A percentile compares a stretch with the other conserved stretches of the same genome.
phyloP scores from a whole-genome alignment of 2,329 filamentous ascomycete species.

The Pseudogymnoascus sp. region DNA sequence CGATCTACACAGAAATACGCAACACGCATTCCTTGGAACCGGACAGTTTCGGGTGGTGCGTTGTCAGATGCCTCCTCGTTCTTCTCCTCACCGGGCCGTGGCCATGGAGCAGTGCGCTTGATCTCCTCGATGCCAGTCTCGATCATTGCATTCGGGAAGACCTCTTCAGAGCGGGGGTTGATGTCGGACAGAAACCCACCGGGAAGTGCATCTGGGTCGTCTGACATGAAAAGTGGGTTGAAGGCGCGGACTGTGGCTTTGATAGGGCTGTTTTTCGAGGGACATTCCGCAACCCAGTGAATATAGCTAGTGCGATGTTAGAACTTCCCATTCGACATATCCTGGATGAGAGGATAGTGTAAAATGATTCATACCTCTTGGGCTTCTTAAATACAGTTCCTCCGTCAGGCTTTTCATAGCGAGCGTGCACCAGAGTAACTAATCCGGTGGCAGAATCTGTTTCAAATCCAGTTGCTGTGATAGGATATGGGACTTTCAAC shows the following conservation, averaged over 20 bases:
- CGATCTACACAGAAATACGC: constrained; percentile 55
- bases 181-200: constrained; percentile 79
- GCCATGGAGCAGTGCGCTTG: constrained; percentile 66
- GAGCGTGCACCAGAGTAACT: constrained; percentile 60
- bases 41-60: constrained; percentile 62
- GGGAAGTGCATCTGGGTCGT: constrained; percentile 68
- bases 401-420: constrained; percentile 53
- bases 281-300: constrained; percentile 75
- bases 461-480: constrained; percentile 63
- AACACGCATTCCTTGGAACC: constrained; percentile 87
- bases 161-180: constrained; percentile 72
- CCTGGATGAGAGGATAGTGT: background rate
- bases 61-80: constrained; percentile 54
- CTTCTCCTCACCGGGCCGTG: constrained; percentile 55
- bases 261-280: constrained; percentile 46
- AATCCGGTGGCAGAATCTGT: constrained; percentile 53
- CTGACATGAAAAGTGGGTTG: constrained; percentile 77
- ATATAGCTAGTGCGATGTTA: constrained; percentile 75
- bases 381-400: background rate
- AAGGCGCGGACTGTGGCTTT: constrained; percentile 71
- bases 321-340: constrained; percentile 49
- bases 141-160: constrained; percentile 71
- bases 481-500: constrained; percentile 61
- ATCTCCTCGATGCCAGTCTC: constrained; percentile 80
- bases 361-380: background rate